Conservation (phyloP, 768 basidiomycete genomes). For the Pholiota conissans region DNA sequence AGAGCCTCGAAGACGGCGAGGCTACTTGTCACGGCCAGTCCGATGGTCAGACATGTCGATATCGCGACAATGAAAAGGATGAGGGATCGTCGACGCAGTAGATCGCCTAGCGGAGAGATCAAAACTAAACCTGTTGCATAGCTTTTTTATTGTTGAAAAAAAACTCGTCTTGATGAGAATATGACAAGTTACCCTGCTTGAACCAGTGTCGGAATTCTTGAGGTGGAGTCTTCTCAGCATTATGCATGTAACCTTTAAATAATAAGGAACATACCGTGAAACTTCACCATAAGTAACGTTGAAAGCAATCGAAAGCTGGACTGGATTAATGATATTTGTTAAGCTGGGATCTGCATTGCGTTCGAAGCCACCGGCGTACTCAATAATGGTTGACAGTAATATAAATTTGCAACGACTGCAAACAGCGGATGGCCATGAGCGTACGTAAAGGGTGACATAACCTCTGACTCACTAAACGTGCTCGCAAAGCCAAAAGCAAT, state of each 20-base stretch:
- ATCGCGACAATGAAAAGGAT: conserved; percentile 56
- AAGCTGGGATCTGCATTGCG: not conserved
- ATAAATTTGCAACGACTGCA: conserved; percentile 71
- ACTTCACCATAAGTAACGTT: conserved; percentile 38
- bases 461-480: conserved; percentile 47
- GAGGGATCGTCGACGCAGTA: conserved; percentile 73
- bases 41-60: conserved; percentile 65
- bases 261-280: conserved; percentile 29
- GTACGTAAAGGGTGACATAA: not conserved
- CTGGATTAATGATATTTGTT: conserved; percentile 22
- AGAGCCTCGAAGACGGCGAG: conserved; percentile 64
- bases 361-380: conserved; percentile 40
- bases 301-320: conserved; percentile 40
- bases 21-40: conserved; percentile 61
- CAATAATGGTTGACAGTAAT: conserved; percentile 81
- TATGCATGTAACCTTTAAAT: not conserved
- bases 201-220: conserved; percentile 61
- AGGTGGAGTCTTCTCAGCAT: conserved; percentile 5
- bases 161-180: not conserved
- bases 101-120: conserved; percentile 81
- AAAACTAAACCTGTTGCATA: conserved; percentile 75
- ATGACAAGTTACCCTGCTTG: conserved; percentile 60
- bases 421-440: not conserved
- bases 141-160: conserved; percentile 29
- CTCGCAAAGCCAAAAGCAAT: conserved; percentile 62